Conservation (phyloP, 768 basidiomycete species). For the Russula sp. region DNA sequence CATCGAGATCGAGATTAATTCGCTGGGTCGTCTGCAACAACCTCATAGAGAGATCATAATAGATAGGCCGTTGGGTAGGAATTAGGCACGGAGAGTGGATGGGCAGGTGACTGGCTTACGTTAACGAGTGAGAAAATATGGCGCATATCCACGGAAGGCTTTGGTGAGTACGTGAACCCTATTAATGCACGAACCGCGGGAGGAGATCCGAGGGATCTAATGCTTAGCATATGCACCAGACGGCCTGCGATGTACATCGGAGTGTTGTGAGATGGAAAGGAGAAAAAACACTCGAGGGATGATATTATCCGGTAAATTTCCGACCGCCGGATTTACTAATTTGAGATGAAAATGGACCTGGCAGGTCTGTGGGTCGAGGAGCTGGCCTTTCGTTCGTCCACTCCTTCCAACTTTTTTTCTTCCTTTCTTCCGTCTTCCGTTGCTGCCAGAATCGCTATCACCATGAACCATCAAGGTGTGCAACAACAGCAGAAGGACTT, state of each 20-base stretch:
- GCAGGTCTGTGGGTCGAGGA: not conserved
- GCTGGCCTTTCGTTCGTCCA: not conserved
- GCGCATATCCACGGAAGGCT: not conserved
- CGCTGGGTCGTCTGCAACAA: not conserved
- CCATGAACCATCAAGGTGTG: constrained; percentile 18
- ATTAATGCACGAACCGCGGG: not conserved
- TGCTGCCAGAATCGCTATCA: not conserved
- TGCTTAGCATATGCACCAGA: not conserved
- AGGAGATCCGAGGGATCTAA: not conserved
- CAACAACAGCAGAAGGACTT: constrained; percentile 27
- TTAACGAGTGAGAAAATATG: not conserved
- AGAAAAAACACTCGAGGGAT: not conserved
- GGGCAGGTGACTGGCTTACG: too few species aligned
- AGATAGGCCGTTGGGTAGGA: too few species aligned
- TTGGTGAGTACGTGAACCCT: not conserved
- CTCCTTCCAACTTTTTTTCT: not conserved
- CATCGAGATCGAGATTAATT: not conserved
- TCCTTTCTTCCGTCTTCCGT: not conserved
- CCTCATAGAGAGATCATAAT: not conserved
- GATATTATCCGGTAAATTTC: constrained; percentile 5
- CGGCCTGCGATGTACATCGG: too few species aligned
- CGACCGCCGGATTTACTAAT: constrained; percentile 7
- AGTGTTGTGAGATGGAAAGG: not conserved
- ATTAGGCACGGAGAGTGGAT: too few species aligned
- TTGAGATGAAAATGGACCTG: not conserved